Evolutionary conservation across 139 green algal genomes (phyloP), one percentile per base, ranked within the genome.

Genomic region (Chlorella sp.): DNA sequence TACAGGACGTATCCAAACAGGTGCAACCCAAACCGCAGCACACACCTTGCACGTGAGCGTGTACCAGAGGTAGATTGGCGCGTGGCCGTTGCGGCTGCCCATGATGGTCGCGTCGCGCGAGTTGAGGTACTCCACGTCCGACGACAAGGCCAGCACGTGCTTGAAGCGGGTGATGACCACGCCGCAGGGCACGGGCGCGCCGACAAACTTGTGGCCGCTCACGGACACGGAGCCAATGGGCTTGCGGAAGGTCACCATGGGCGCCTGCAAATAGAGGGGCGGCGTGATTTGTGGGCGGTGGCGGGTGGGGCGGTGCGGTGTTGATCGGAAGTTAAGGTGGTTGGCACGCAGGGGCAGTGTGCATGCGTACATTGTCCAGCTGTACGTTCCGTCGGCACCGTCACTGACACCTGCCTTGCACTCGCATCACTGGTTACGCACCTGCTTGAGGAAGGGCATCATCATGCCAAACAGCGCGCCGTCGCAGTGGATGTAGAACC

Each of bases 401-500:
- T n/a, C 60, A 67, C 60, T 67, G 20, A 32, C 22, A 17, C 17
- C 49, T 60, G 49, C 49, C 17, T 22, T 60, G 49, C 49, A 17
- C 22, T 60, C 17, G 22, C 30, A 70, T n/a, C n/a, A n/a, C n/a
- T n/a, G n/a, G n/a, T n/a, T n/a, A n/a, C n/a, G n/a, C n/a, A n/a
- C n/a, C n/a, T 78, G 34, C 49, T 93, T 92, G 26, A 97, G 87
- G 77, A 97, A 97, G 3, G 93, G 93, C 79, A 97, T 94, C 83
- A 90, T 90, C 85, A 90, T 90, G 72, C 85, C 85, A 60, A 89
- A 89, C 33, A 98, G 89, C 14, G 94, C 94, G 29, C 94, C 94
- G 67, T 98, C 94, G 77, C 93, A 98, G 85, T 98, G 94, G 75
- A 98, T 98, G 86, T 90, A 98, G 77, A 98, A 98, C 69, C 87